phyloP scores from a whole-genome alignment of 495 filamentous ascomycete species.

The Penicillium simplicissimum region DNA sequence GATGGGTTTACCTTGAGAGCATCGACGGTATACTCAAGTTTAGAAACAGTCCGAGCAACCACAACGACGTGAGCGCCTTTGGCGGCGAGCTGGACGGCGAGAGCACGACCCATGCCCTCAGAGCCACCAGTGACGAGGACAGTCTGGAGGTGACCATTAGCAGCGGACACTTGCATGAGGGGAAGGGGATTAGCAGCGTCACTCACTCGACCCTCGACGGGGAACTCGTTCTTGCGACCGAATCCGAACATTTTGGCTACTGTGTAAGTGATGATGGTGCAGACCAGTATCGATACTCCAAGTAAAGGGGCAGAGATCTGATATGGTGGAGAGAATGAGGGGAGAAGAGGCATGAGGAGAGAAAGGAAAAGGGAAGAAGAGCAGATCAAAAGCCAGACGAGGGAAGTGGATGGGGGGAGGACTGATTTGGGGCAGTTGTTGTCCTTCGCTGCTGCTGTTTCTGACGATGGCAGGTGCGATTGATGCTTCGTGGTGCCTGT shows the following conservation, averaged over 20 bases:
- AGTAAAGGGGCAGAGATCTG: conserved; percentile 31
- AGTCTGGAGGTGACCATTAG: conserved; percentile 56
- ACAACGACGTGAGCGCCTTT: conserved; percentile 89
- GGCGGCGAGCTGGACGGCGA: conserved; percentile 68
- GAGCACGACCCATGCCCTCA: conserved; percentile 82
- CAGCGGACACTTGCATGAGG: background rate
- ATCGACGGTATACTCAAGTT: conserved; percentile 71
- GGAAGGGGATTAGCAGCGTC: background rate
- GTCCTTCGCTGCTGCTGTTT: background rate
- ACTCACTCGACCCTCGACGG: conserved; percentile 76
- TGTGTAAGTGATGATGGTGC: conserved; percentile 46
- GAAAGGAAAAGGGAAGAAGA: conserved; percentile 16
- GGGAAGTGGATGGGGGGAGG: background rate
- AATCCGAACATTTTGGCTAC: conserved; percentile 66
- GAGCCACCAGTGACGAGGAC: conserved; percentile 89
- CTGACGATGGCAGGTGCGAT: conserved; percentile 7
- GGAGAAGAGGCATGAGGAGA: conserved; percentile 33
- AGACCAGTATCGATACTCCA: conserved; percentile 46
- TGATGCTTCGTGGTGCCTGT: background rate
- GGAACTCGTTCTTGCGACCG: conserved; percentile 69
- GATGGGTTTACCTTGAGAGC: conserved; percentile 57
- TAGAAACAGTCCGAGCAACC: conserved; percentile 72
- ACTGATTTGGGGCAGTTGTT: background rate
- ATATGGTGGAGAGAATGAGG: conserved; percentile 28
- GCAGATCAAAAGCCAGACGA: conserved; percentile 9